Percentiles rank a stretch among this genome's conserved stretches.
phyloP scores from a whole-genome alignment of 202 grass and related monocot genomes.

The Thinopyrum obtusiflorum region DNA sequence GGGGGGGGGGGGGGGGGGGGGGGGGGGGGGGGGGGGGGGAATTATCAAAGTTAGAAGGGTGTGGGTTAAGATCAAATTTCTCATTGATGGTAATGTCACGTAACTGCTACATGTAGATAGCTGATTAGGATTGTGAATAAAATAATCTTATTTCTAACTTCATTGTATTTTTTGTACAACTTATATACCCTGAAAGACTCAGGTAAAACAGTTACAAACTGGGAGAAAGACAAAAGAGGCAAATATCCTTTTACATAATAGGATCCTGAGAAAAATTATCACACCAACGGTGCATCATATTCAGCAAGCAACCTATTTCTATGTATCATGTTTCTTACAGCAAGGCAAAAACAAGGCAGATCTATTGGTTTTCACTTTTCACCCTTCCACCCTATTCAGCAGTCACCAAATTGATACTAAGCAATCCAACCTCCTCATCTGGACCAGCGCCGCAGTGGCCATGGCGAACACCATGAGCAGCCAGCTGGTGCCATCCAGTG shows the following conservation, averaged over 20 bases:
- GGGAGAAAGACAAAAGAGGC: not conserved
- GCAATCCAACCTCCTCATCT: not conserved
- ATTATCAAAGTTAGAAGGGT: too few species aligned
- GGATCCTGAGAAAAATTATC: not conserved
- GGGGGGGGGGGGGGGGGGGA: too few species aligned
- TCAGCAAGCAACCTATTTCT: not conserved
- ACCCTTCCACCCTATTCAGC: slow-evolving; percentile 1
- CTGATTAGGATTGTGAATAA: not conserved
- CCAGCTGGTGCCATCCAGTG: too few species aligned
- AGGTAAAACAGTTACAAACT: not conserved
- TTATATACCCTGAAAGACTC: not conserved
- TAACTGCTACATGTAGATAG: not conserved
- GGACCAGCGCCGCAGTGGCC: too few species aligned
- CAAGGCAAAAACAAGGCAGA: not conserved
- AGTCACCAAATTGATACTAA: slow-evolving; percentile 18
- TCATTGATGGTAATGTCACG: not conserved
- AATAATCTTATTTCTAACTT: not conserved
- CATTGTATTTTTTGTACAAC: not conserved
- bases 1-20: too few species aligned
- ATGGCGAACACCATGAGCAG: too few species aligned
- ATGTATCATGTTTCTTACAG: not conserved
- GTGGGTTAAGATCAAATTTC: too few species aligned
- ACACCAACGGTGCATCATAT: not conserved
- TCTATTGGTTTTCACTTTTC: not conserved
- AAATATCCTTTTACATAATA: not conserved